A percentile compares a stretch with the other conserved stretches of the same genome.
These are phyloP conservation scores for Neurospora sublineolata DNA, from an alignment of 495 filamentous ascomycete genomes.

Conservation along the genomic window DNA sequence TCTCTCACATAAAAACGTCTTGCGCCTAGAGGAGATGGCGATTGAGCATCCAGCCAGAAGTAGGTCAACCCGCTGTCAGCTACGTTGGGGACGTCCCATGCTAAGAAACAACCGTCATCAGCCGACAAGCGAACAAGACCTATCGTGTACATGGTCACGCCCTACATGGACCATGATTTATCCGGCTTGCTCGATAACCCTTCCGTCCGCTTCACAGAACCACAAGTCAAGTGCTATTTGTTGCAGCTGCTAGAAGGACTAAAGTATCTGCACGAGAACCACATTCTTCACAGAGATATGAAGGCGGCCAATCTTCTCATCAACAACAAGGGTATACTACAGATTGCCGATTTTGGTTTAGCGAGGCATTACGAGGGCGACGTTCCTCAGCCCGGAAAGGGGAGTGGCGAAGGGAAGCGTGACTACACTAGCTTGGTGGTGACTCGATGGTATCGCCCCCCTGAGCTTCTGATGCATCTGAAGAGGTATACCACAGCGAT, in stretches of 20 bases:
- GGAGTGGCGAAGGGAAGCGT: constrained; percentile 71
- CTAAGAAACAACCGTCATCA: constrained; percentile 15
- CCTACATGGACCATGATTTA: constrained; percentile 98
- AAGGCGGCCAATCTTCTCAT: constrained; percentile 97
- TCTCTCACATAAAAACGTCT: constrained; percentile 77
- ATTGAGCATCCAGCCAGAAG: constrained; percentile 63
- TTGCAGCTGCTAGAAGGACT: constrained; percentile 84
- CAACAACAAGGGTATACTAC: constrained; percentile 83
- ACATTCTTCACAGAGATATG: constrained; percentile 94
- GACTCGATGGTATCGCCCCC: constrained; percentile 93
- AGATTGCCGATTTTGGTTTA: constrained; percentile 95
- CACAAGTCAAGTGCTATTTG: constrained; percentile 97
- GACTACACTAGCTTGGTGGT: constrained; percentile 95
- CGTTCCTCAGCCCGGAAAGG: constrained; percentile 63
- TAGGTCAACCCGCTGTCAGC: constrained; percentile 18
- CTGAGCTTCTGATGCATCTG: constrained; percentile 80
- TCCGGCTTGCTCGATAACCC: constrained; percentile 94
- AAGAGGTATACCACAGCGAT: constrained; percentile 89
- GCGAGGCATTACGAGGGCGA: constrained; percentile 87
- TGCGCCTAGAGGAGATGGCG: constrained; percentile 89
- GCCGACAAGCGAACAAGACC: constrained; percentile 70
- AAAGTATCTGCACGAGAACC: constrained; percentile 77
- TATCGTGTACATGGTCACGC: constrained; percentile 96
- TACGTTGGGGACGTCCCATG: background rate
- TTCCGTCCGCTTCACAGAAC: constrained; percentile 67